These are phyloP conservation scores for Backusella parvicylindrica DNA, from an alignment of 192 early-diverging fungal species.

Conservation along the genomic window DNA sequence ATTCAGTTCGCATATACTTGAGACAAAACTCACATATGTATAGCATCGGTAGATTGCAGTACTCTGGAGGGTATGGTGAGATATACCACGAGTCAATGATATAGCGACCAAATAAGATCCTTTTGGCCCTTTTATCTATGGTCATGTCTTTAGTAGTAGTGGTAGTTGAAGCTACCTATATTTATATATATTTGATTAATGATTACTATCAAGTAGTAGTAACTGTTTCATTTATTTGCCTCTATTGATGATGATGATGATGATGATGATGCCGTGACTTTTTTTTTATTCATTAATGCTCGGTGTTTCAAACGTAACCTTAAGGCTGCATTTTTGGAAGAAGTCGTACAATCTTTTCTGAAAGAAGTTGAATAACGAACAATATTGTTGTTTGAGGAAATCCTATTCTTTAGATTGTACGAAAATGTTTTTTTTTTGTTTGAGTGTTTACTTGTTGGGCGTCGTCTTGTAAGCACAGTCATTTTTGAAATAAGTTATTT, in stretches of 20 bases:
- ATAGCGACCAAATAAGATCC: slow-evolving; percentile 29
- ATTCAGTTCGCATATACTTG: slow-evolving; percentile 95
- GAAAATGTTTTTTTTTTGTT: neutral
- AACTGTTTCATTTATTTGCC: neutral
- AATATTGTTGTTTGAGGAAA: neutral
- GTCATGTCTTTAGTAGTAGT: neutral
- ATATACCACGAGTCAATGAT: slow-evolving; percentile 92
- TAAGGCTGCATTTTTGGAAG: neutral
- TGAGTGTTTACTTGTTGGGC: neutral
- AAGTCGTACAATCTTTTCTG: neutral
- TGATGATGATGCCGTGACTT: neutral
- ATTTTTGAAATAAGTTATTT: neutral
- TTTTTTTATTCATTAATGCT: neutral
- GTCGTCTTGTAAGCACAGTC: neutral
- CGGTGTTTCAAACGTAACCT: neutral
- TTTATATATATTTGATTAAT: neutral
- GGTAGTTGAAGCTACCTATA: neutral
- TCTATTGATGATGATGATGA: neutral
- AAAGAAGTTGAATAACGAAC: neutral
- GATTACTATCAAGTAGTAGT: neutral
- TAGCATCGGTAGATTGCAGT: slow-evolving; percentile 70
- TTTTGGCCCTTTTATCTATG: neutral
- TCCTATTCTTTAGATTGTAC: neutral
- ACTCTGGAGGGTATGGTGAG: slow-evolving; percentile 95
- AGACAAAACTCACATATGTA: slow-evolving; percentile 97